Evolutionary conservation across 345 rosid species (phyloP).

Genomic region (Corymbia maculata): DNA sequence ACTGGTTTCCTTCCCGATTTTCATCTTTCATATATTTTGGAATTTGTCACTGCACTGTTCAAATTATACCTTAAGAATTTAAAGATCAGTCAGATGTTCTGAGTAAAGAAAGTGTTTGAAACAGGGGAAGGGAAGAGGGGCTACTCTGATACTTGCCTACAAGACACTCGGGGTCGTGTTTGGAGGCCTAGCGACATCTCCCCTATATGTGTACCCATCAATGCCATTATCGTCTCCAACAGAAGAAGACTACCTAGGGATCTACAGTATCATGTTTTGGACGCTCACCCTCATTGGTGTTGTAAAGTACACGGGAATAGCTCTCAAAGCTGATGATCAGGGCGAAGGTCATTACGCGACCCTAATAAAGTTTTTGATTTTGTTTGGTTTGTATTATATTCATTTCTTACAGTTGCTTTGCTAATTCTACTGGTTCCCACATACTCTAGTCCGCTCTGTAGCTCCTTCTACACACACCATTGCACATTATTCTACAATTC

Average conservation of each 20-base stretch:
- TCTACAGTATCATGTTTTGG: constrained; percentile 61
- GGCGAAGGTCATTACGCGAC: constrained; percentile 41
- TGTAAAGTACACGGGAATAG: constrained; percentile 40
- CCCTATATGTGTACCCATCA: constrained; percentile 54
- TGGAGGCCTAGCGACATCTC: constrained; percentile 72
- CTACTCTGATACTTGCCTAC: constrained; percentile 31
- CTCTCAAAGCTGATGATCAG: constrained; percentile 56
- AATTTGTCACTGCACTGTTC: not conserved
- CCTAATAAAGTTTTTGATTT: not conserved
- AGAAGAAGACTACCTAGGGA: constrained; percentile 50
- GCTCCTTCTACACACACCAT: not conserved
- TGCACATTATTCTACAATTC: not conserved
- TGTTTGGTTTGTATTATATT: too few species aligned
- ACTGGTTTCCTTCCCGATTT: not conserved
- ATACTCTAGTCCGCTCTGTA: not conserved
- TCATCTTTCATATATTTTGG: not conserved
- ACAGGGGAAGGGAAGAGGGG: constrained; percentile 23
- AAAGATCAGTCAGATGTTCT: not conserved
- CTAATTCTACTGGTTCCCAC: not conserved
- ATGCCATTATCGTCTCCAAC: constrained; percentile 51
- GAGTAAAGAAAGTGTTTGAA: not conserved
- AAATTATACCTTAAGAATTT: not conserved
- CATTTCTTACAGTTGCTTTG: not conserved
- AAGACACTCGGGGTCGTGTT: constrained; percentile 62
- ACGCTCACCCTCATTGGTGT: constrained; percentile 56